Base-by-base conservation (phyloP, 495 filamentous ascomycete genomes). In the Parathielavia hyrcaniae region DNA sequence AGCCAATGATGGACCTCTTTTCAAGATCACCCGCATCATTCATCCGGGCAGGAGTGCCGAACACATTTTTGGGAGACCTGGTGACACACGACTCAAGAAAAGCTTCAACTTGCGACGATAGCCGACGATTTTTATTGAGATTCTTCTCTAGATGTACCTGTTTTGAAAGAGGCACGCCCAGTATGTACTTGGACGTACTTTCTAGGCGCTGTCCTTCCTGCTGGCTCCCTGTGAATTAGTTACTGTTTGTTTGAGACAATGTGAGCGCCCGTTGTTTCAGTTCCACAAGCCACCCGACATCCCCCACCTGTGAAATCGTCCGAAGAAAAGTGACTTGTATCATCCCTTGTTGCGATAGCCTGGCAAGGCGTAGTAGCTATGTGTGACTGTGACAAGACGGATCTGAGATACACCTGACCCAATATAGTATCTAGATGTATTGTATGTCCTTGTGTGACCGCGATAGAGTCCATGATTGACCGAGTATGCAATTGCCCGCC, bases 241-340 rank as follows among this genome's bases (percentile, higher is more conserved):
- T n/a, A n/a, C n/a, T n/a, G n/a, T n/a, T n/a, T n/a, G n/a, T n/a
- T n/a, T n/a, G n/a, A 39, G 48, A n/a, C 14, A 43, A 17, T 43
- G 14, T 34, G 13, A 26, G 35, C 14, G 8, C 20, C 36, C 50
- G 50, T 14, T 30, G 36, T n/a, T 1, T 35, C 6, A 57, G 54
- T 50, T 41, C 45, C 54, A 57, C 54, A 57, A 39, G 45, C 54
- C 54, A 57, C 54, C 45, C 50, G 54, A 38, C 43, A 43, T 22
- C 50, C 26, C 19, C 50, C 38, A 30, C 14, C 16, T 26, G 20
- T 52, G 34, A 26, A 52, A 52, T 52, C 49, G 39, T 8, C 35
- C 35, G 49, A 19, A n/a, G 23, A 13, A 40, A 14, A 50, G 35
- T 30, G 6, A 17, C 26, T 6, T 30, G 6, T 30, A 30, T 30